Base-by-base conservation (phyloP, 73 alveolate species). In the Symbiodinium natans region DNA sequence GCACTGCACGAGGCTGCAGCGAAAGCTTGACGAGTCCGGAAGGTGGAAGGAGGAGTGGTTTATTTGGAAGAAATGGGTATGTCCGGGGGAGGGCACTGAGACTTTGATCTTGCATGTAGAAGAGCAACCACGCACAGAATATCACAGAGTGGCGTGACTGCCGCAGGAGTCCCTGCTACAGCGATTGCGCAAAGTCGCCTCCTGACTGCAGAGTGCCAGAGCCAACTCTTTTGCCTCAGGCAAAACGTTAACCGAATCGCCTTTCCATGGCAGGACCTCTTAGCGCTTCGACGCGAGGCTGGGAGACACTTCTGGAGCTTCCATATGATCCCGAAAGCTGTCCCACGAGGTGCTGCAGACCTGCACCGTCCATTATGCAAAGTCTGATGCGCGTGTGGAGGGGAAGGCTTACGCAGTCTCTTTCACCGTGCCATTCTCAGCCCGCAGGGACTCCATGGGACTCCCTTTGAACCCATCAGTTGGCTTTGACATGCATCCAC, bases 11-110 rank as follows among this genome's bases (percentile, higher is more conserved):
- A 90, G 97, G 97, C 83, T 90, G 80, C 97, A 90, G 48, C 31
- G 88, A 34, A 90, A 83, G 83, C 48, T 90, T 56, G 88, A 90
- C 54, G 89, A 68, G 25, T 54, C 3, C 17, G 77, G 54, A 41
- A 83, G 77, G 39, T 90, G 97, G 97, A 42, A n/a, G 40, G 97
- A 90, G 97, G 95, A 87, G 54, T 27, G 41, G n/a, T n/a, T n/a
- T n/a, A n/a, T n/a, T n/a, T n/a, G n/a, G n/a, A n/a, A n/a, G n/a
- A n/a, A n/a, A n/a, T n/a, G n/a, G n/a, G n/a, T n/a, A n/a, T n/a
- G n/a, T n/a, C n/a, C n/a, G n/a, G n/a, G n/a, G n/a, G n/a, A n/a
- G n/a, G n/a, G n/a, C n/a, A n/a, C n/a, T n/a, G n/a, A n/a, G n/a
- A 46, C 59, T 13, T 46, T 46, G n/a, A n/a, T 13, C 59, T 46